These are phyloP conservation scores for Scheffersomyces quercinus DNA, from an alignment of 1,139 yeast species.

Conservation along the genomic window DNA sequence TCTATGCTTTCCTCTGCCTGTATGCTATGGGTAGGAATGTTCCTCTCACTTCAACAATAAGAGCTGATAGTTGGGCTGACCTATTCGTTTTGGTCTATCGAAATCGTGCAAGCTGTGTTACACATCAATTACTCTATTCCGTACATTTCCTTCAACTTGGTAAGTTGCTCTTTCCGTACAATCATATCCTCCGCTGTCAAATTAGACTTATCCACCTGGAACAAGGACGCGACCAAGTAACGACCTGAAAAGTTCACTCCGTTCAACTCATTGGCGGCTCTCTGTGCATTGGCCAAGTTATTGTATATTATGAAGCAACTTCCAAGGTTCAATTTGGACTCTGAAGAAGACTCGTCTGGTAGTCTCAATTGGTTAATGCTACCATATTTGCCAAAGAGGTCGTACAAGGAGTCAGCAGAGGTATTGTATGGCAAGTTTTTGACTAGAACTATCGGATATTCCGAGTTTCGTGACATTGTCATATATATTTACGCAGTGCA, in stretches of 20 bases:
- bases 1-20: too few relatives aligned
- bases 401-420: constrained; percentile 49
- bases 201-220: constrained; percentile 39
- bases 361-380: constrained; percentile 55
- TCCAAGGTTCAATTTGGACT: constrained; percentile 29
- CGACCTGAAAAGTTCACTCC: constrained; percentile 65
- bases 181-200: constrained; percentile 23
- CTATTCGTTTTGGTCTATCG: not conserved
- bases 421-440: constrained; percentile 61
- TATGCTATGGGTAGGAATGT: too few relatives aligned
- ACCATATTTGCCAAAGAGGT: constrained; percentile 59
- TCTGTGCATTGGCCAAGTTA: constrained; percentile 46
- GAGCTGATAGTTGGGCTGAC: not conserved
- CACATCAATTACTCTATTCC: constrained; percentile 7
- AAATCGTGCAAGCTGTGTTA: too few relatives aligned
- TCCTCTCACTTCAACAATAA: not conserved
- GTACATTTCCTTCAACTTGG: constrained; percentile 17
- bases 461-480: constrained; percentile 8
- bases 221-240: constrained; percentile 54
- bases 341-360: constrained; percentile 31
- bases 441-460: constrained; percentile 54
- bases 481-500: too few relatives aligned
- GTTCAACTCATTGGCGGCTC: constrained; percentile 54
- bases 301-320: constrained; percentile 61
- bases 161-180: constrained; percentile 20